Base-by-base conservation (phyloP, 768 basidiomycete species). In the Termitomyces sp. region DNA sequence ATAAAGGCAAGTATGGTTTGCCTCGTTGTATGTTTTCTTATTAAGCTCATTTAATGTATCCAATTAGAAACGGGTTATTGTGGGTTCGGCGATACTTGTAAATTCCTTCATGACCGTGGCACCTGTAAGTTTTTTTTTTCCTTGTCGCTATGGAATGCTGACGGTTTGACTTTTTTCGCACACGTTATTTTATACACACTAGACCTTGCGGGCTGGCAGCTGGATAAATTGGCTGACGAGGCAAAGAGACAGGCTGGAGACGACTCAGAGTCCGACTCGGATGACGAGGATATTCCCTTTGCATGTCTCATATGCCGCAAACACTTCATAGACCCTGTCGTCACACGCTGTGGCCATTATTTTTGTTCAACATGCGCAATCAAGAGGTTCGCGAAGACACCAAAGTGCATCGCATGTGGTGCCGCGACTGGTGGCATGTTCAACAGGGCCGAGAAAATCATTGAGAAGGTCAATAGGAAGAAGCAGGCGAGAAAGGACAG, bases 141-240 rank as follows among this genome's bases (percentile, higher is more conserved):
- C 53, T 53, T 37, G 43, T 19, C 55, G 43, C 11, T 14, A n/a
- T 49, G 45, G 53, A 53, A 53, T 26, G 23, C 37, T 61, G 41
- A 61, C 26, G n/a, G 3, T 40, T 44, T 61, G 30, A 58, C 63
- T 50, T 62, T 38, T 56, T 50, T 21, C 52, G 49, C 23, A 15
- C 11, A 9, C 19, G 37, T 26, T 37, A 1, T 19, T 47, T 19
- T 35, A 30, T 57, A 38, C 40, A 31, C 43, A 26, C 35, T 55
- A 94, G 91, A 99, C 74, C 82, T 98, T n/a, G 87, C 89, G 5
- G 97, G 97, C 43, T 99, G 97, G 97, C 96, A 99, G 73, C 79
- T 99, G 55, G 97, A 99, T 76, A 91, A 94, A 70, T 76, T 94
- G 54, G 90, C 92, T 28, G 91, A 86, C 64, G 86, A 80, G 66